Percentiles rank a stretch among this genome's conserved stretches.
These are phyloP conservation scores for Fusarium veterinarium DNA, from an alignment of 2,329 filamentous ascomycete species.

Conservation along the genomic window DNA sequence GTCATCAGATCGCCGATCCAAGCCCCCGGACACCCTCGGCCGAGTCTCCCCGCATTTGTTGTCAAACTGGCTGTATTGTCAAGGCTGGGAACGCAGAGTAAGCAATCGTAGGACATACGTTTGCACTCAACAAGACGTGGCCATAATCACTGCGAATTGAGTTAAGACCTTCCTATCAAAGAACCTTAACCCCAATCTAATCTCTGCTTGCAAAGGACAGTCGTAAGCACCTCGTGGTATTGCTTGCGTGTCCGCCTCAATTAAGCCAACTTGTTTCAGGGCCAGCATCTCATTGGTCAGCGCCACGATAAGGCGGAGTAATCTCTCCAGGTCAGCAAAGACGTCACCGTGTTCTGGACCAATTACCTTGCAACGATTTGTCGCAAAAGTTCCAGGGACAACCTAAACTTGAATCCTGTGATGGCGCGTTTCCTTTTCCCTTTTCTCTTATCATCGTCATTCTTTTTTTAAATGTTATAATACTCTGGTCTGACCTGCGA, in stretches of 20 bases:
- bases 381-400: conserved; percentile 32
- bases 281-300: neutral
- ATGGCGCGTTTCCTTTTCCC: neutral
- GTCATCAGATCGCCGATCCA: conserved; percentile 7
- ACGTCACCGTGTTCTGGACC: conserved; percentile 23
- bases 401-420: conserved; percentile 13
- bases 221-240: conserved; percentile 21
- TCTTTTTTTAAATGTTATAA: conserved; percentile 14
- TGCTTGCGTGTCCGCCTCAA: conserved; percentile 22
- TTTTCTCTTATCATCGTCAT: neutral
- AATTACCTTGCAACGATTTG: conserved; percentile 3
- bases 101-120: conserved; percentile 6
- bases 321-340: conserved; percentile 1
- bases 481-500: neutral
- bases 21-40: neutral
- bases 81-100: neutral
- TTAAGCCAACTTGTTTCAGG: neutral
- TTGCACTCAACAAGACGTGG: neutral
- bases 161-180: neutral
- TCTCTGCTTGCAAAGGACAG: neutral
- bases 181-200: neutral
- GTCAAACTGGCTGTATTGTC: neutral
- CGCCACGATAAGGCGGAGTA: conserved; percentile 18
- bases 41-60: neutral
- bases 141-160: neutral